phyloP scores from a whole-genome alignment of 208 protist species.

The Trypanosoma cruzi region DNA sequence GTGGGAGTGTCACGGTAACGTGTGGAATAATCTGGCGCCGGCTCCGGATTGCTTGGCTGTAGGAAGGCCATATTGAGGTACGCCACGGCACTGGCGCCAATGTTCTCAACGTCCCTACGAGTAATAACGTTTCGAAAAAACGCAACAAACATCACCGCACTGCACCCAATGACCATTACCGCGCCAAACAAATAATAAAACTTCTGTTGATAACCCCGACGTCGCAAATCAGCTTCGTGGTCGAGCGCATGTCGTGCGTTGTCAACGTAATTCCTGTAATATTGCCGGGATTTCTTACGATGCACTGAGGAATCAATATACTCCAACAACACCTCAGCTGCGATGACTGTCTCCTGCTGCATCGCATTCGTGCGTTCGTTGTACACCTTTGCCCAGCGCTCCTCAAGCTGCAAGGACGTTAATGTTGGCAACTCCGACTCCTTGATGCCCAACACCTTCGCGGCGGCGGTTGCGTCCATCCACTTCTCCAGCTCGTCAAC shows the following conservation, averaged over 20 bases:
- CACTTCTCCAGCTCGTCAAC: constrained; percentile 78
- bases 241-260: constrained; percentile 66
- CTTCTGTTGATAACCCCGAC: constrained; percentile 31
- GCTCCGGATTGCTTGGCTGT: constrained; percentile 80
- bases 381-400: constrained; percentile 64
- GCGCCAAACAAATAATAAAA: constrained; percentile 59
- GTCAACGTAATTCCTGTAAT: constrained; percentile 79
- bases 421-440: constrained; percentile 70
- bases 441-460: constrained; percentile 82
- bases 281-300: constrained; percentile 80
- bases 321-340: constrained; percentile 84
- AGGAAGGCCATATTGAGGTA: constrained; percentile 79
- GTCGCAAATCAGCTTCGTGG: constrained; percentile 43
- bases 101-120: constrained; percentile 53
- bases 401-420: constrained; percentile 47
- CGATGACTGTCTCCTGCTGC: constrained; percentile 80
- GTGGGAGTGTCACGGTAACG: constrained; percentile 82
- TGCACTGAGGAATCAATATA: constrained; percentile 77
- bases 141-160: constrained; percentile 54
- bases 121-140: constrained; percentile 58
- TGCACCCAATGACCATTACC: constrained; percentile 45
- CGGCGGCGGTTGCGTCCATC: constrained; percentile 80
- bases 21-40: constrained; percentile 77
- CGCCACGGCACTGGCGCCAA: constrained; percentile 55
- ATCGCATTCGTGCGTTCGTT: constrained; percentile 49